Percentiles rank a stretch among this genome's conserved stretches.
phyloP scores from a whole-genome alignment of 176 grass and related monocot species.

The Chloris gayana region DNA sequence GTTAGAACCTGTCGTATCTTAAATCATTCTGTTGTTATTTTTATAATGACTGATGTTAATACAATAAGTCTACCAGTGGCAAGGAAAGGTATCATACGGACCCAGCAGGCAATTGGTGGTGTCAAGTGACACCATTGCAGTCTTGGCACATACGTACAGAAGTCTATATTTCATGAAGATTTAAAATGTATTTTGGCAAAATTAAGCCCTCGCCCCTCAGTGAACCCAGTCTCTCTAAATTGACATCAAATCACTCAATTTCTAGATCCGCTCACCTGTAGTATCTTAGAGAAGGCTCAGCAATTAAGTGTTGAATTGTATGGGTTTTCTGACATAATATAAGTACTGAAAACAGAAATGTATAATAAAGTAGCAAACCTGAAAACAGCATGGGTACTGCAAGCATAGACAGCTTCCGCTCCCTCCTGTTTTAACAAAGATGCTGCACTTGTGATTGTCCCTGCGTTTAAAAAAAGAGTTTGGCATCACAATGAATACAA shows the following conservation, averaged over 20 bases:
- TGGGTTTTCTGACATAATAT: not conserved
- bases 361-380: constrained; percentile 53
- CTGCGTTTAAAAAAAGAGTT: constrained; percentile 39
- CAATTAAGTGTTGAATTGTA: not conserved
- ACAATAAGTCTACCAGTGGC: not conserved
- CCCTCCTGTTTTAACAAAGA: constrained; percentile 89
- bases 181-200: not conserved
- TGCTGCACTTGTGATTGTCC: constrained; percentile 86
- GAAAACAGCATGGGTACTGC: constrained; percentile 97
- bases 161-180: not conserved
- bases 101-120: not conserved
- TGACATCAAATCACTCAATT: not conserved
- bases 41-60: not conserved
- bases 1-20: not conserved
- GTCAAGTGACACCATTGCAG: not conserved
- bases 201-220: not conserved
- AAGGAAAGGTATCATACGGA: not conserved
- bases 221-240: not conserved
- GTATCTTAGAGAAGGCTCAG: not conserved
- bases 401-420: constrained; percentile 95
- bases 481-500: not conserved
- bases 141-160: not conserved
- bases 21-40: not conserved
- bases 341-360: not conserved
- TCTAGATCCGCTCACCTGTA: not conserved